Evolutionary conservation across 2,329 filamentous ascomycete species (phyloP), one percentile per base, ranked within the genome.

Genomic region (Hypocreales sp.): DNA sequence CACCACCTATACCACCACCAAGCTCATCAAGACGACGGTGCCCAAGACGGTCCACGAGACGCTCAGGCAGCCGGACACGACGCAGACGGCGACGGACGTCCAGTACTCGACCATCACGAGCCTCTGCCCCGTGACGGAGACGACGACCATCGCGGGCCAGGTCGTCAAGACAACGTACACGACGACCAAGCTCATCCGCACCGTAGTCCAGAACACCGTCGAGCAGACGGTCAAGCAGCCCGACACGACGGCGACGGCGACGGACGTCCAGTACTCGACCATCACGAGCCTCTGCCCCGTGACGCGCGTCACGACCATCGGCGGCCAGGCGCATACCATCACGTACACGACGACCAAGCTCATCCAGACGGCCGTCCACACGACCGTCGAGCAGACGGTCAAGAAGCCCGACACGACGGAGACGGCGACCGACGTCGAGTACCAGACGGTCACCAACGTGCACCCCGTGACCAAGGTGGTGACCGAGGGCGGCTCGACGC

Each of bases 81-180:
- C 32, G 8, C 28, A 25, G 19, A 35, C 32, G 2, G 34, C 36
- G 15, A 36, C 32, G 2, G 27, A 35, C 15, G 28, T 36, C 8
- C 28, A 26, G 27, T 52, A 55, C 36, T 57, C 58, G 4, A 62
- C 59, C n/a, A 46, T 59, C 18, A 50, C 53, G 36, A 25, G 63
- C 18, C 13, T 33, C 10, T 31, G 12, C 15, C 35, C 60, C 11
- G 38, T 61, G 11, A 61, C 58, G 2, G 49, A 57, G 37, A 56
- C 55, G 25, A 54, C 52, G 41, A 59, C 55, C 2, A 28, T 61
- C 4, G 51, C 41, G 15, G 62, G 62, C 16, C 40, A 47, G 21
- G 43, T 50, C 4, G 40, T 41, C 4, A 43, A 46, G 21, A 51
- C 49, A 8, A 45, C 51, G 20, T 52, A 53, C 35, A 53, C 50